These are phyloP conservation scores for Globisporangium spiculum DNA, from an alignment of 352 stramenopile species.

Conservation along the genomic window DNA sequence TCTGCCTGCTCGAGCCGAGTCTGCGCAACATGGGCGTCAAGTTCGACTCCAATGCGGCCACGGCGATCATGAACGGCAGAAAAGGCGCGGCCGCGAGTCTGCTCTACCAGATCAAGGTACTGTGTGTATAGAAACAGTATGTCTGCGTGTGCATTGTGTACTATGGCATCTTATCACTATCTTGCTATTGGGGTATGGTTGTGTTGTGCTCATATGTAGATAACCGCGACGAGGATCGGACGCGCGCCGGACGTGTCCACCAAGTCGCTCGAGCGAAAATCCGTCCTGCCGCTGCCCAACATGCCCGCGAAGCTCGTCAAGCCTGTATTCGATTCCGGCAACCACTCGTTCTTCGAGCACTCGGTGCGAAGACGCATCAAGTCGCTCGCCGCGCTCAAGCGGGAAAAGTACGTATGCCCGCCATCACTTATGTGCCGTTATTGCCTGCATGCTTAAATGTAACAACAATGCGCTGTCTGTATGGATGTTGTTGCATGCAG, in stretches of 20 bases:
- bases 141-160: neutral
- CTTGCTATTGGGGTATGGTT: neutral
- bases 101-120: constrained; percentile 87
- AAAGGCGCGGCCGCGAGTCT: constrained; percentile 59
- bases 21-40: constrained; percentile 67
- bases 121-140: neutral
- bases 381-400: constrained; percentile 40
- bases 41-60: constrained; percentile 76
- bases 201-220: constrained; percentile 21
- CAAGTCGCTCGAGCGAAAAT: constrained; percentile 40
- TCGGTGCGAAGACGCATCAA: constrained; percentile 60
- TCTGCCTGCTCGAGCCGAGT: constrained; percentile 80
- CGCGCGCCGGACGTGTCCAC: constrained; percentile 52
- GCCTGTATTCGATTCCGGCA: constrained; percentile 47
- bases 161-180: neutral
- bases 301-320: constrained; percentile 57
- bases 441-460: neutral
- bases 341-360: constrained; percentile 66
- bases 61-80: constrained; percentile 79
- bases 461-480: neutral
- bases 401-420: constrained; percentile 38
- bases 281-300: constrained; percentile 59
- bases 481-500: constrained; percentile 17
- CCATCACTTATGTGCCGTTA: neutral
- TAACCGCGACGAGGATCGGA: constrained; percentile 38